Evolutionary conservation across 805 yeast species (phyloP).

Genomic region (Ogataea minuta): DNA sequence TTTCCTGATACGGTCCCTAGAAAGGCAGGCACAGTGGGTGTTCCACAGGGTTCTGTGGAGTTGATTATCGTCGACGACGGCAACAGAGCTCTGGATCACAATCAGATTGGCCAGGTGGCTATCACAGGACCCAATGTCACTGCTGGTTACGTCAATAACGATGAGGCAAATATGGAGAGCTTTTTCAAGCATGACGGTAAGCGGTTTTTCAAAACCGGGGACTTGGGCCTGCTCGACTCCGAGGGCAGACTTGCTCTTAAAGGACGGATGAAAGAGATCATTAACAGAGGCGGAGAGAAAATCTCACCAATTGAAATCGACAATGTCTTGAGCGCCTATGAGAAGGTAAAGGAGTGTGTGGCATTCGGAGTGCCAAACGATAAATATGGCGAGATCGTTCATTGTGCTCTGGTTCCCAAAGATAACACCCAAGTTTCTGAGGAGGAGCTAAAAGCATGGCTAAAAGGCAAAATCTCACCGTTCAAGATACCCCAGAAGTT

Average conservation of each 20-base stretch:
- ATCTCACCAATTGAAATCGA: conserved; percentile 73
- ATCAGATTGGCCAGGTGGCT: conserved; percentile 70
- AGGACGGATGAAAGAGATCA: conserved; percentile 71
- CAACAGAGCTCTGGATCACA: conserved; percentile 43
- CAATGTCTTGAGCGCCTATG: conserved; percentile 55
- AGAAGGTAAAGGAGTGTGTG: conserved; percentile 67
- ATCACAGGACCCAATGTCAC: conserved; percentile 69
- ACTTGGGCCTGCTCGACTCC: conserved; percentile 61
- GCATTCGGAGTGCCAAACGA: conserved; percentile 65
- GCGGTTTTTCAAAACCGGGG: conserved; percentile 66
- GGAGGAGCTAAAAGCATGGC: conserved; percentile 45
- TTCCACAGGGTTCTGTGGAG: conserved; percentile 68
- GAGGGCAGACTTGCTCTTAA: conserved; percentile 62
- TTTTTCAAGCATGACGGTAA: conserved; percentile 17
- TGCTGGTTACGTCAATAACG: conserved; percentile 67
- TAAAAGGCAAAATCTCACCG: conserved; percentile 46
- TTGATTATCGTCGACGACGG: conserved; percentile 56
- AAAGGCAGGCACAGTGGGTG: conserved; percentile 63
- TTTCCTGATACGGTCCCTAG: conserved; percentile 48
- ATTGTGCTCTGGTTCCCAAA: conserved; percentile 64
- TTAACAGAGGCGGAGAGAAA: conserved; percentile 77
- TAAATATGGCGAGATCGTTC: conserved; percentile 68
- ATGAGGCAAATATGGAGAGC: conserved; percentile 67
- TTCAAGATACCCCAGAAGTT: conserved; percentile 62
- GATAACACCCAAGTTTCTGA: conserved; percentile 37